phyloP scores from a whole-genome alignment of 306 rosid genomes.

The Quercus wislizeni region DNA sequence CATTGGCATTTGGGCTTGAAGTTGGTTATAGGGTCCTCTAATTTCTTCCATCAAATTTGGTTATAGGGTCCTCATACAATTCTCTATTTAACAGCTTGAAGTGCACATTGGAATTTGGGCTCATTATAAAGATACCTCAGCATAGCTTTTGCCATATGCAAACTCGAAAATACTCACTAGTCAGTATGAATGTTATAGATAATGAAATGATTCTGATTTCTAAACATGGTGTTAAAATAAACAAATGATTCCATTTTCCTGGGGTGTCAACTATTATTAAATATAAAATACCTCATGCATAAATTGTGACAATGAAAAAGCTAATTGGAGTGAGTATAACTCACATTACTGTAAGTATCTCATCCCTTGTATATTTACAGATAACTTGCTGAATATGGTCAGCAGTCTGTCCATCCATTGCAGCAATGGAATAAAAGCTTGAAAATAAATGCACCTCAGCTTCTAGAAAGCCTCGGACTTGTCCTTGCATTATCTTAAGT shows the following conservation, averaged over 20 bases:
- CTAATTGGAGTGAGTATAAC: slow-evolving; percentile 23
- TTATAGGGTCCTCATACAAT: neutral
- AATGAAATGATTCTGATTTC: neutral
- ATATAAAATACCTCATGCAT: neutral
- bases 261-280: neutral
- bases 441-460: slow-evolving; percentile 86
- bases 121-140: neutral
- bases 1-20: no score
- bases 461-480: slow-evolving; percentile 59
- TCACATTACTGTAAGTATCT: slow-evolving; percentile 80
- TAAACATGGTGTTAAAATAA: neutral
- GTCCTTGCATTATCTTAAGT: slow-evolving; percentile 80
- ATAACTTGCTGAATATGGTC: slow-evolving; percentile 83
- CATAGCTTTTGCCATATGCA: neutral
- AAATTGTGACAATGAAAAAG: neutral
- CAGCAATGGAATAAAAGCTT: slow-evolving; percentile 95
- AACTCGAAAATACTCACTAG: neutral
- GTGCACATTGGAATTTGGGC: neutral
- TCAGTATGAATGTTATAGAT: neutral
- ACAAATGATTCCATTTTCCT: neutral
- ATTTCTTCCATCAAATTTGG: neutral
- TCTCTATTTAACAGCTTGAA: neutral
- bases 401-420: slow-evolving; percentile 99
- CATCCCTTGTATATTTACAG: slow-evolving; percentile 72
- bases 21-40: no score